A percentile compares a stretch with the other conserved stretches of the same genome.
These are phyloP conservation scores for Marasmius fiardii DNA, from an alignment of 1,284 basidiomycete species.

Conservation along the genomic window DNA sequence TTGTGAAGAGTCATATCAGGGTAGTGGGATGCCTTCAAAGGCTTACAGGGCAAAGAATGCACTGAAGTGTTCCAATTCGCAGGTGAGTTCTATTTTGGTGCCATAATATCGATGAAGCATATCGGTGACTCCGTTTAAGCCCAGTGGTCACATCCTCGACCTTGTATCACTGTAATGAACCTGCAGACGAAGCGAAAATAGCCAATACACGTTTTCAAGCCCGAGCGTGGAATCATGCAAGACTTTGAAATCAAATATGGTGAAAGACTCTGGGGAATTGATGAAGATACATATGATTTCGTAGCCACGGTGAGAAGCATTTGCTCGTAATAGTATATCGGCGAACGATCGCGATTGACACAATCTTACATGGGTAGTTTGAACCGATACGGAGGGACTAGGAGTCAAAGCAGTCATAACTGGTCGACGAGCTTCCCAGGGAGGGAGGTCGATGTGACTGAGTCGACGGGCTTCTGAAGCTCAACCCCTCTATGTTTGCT, in stretches of 20 bases:
- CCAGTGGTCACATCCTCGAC: no score
- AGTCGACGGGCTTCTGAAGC: constrained; percentile 92
- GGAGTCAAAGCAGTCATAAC: constrained; percentile 90
- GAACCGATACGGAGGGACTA: constrained; percentile 87
- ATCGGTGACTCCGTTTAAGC: no score
- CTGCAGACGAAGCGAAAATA: constrained; percentile 80
- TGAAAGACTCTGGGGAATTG: constrained; percentile 81
- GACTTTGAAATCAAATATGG: constrained; percentile 88
- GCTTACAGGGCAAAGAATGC: no score
- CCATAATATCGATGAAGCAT: no score
- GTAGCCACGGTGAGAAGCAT: constrained; percentile 73
- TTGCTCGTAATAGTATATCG: background rate
- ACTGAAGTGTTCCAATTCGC: no score
- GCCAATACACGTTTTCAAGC: constrained; percentile 78
- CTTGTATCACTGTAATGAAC: constrained; percentile 90
- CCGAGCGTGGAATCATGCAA: constrained; percentile 63
- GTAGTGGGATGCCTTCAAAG: no score
- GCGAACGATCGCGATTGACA: constrained; percentile 9
- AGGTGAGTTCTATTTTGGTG: no score
- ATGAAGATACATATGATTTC: constrained; percentile 91
- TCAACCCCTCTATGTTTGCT: constrained; percentile 92
- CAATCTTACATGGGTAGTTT: constrained; percentile 47
- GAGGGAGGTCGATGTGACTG: constrained; percentile 91
- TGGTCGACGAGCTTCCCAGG: constrained; percentile 90
- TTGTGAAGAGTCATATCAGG: no score